These are phyloP conservation scores for Gynochthodes officinalis DNA, from an alignment of 257 asterid species.

Conservation along the genomic window DNA sequence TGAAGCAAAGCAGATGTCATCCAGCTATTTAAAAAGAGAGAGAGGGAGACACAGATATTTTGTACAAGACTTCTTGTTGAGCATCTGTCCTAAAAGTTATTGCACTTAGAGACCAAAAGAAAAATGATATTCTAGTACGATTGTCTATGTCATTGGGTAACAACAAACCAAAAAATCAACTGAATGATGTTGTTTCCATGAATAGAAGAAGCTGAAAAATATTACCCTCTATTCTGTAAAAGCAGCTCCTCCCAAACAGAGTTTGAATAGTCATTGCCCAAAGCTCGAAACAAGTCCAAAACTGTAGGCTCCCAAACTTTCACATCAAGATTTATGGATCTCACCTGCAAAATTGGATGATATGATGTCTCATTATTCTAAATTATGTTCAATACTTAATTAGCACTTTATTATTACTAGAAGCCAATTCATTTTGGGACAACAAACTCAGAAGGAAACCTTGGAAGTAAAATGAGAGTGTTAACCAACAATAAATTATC, in stretches of 20 bases:
- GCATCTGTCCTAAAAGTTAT: not conserved
- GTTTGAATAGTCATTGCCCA: constrained; percentile 84
- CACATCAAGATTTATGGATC: constrained; percentile 90
- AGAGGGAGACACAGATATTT: not conserved
- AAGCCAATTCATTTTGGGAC: not conserved
- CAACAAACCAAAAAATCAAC: not conserved
- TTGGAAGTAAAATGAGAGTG: not conserved
- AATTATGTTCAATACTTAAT: not conserved
- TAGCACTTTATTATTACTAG: not conserved
- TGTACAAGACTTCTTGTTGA: not conserved
- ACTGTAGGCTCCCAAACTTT: constrained; percentile 94
- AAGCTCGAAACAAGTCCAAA: constrained; percentile 67
- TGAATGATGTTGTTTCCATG: not conserved
- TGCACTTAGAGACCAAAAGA: not conserved
- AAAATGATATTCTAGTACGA: not conserved
- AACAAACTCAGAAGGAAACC: not conserved
- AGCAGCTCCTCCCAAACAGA: constrained; percentile 95
- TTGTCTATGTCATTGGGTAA: not conserved
- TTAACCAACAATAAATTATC: not conserved
- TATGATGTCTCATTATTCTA: constrained; percentile 12
- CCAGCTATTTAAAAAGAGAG: not conserved
- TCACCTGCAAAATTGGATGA: constrained; percentile 52
- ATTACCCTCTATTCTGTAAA: constrained; percentile 57
- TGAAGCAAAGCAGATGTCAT: not conserved
- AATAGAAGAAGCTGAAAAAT: constrained; percentile 19